Conservation (phyloP, 2,329 filamentous ascomycete species). For the Calonectria pseudoreteaudii region DNA sequence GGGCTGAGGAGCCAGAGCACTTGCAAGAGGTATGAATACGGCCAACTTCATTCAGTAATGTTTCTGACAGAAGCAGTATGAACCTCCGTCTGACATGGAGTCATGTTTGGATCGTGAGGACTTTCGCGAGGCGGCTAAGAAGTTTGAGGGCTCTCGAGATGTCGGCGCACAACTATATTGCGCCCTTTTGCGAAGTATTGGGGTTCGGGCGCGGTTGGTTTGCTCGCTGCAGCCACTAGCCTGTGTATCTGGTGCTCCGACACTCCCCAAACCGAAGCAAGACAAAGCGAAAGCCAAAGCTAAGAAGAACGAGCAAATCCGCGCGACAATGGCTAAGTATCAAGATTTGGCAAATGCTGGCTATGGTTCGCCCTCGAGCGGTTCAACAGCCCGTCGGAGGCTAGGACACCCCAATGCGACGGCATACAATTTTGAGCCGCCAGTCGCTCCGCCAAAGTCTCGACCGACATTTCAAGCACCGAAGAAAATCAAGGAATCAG, state of each 20-base stretch:
- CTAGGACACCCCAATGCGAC: constrained; percentile 67
- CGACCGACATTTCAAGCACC: constrained; percentile 49
- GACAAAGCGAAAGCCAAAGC: constrained; percentile 45
- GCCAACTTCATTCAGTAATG: neutral
- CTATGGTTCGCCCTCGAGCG: constrained; percentile 44
- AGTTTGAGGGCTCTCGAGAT: constrained; percentile 84
- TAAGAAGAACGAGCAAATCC: constrained; percentile 50
- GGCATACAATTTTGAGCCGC: constrained; percentile 62
- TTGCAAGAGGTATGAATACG: constrained; percentile 63
- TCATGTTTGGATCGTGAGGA: constrained; percentile 76
- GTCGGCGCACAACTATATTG: constrained; percentile 93
- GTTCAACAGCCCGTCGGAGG: constrained; percentile 58
- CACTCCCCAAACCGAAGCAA: constrained; percentile 56
- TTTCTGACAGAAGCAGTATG: constrained; percentile 57
- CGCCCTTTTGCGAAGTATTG: constrained; percentile 84
- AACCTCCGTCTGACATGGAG: constrained; percentile 73
- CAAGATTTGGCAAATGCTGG: constrained; percentile 46
- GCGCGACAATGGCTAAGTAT: constrained; percentile 55
- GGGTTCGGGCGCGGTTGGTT: constrained; percentile 84
- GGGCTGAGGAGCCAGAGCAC: constrained; percentile 77
- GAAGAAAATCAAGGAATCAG: constrained; percentile 72
- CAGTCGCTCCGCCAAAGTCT: constrained; percentile 51
- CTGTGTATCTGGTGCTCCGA: constrained; percentile 68
- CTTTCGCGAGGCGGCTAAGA: constrained; percentile 77
- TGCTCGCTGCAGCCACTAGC: constrained; percentile 90